Base-by-base conservation (phyloP, 2,329 filamentous ascomycete species). In the Furcasterigmium furcatum region DNA sequence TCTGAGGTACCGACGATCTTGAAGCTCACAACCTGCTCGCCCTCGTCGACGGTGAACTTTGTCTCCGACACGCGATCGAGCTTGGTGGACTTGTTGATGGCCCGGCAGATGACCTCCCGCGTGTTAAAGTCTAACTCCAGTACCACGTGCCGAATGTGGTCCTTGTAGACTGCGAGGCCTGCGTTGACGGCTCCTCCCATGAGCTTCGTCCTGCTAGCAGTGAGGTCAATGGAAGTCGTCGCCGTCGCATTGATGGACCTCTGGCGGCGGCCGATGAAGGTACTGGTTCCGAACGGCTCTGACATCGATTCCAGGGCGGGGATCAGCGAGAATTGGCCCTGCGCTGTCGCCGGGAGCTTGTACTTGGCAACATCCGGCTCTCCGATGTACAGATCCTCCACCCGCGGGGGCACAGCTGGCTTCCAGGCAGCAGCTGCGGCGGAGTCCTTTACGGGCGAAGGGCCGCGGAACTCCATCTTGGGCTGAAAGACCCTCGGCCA, bases 131-230 rank as follows among this genome's bases (percentile, higher is more conserved):
- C 36, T 4, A 36, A 50, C 0, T 21, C 14, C 18, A 50, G 18
- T n/a, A 39, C 39, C 13, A 40, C 40, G 29, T 43, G 39, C 1
- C 48, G 45, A 9, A 47, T 35, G 2, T 43, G 34, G 30, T 50
- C 48, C 20, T 50, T 50, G 27, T 48, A 48, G 4, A 50, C 21
- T 13, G 43, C 43, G 3, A 48, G 18, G 3, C 48, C 48, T 2
- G 48, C 46, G 10, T n/a, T 19, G 7, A 50, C 14, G 34, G 34
- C 19, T 6, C 34, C 34, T 16, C 34, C 34, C 16, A 18, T 36
- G 34, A 36, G 34, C 8, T 18, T 36, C 5, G 34, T 36, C n/a
- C 19, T 36, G 34, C 34, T 36, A 16, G 16, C 34, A 16, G 16
- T 16, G n/a, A 36, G 5, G 16, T 36, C 34, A 12, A 36, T 36